Conservation (phyloP, 192 early-diverging fungal species). For the Phlyctochytrium bullatum region DNA sequence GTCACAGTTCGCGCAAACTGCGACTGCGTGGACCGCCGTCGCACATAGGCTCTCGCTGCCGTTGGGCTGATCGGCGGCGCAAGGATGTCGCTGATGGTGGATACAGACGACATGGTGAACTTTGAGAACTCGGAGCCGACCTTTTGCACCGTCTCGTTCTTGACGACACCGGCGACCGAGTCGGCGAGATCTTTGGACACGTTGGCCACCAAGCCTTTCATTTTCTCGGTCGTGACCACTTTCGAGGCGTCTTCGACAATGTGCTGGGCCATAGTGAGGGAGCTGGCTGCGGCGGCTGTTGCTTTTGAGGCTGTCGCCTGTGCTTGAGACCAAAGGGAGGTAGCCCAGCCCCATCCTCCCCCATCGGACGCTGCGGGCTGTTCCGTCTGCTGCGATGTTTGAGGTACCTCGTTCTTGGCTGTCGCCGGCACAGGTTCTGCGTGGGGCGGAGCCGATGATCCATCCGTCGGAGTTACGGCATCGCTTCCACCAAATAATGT, state of each 20-base stretch:
- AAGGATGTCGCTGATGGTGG: slow-evolving; percentile 39
- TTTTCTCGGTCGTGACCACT: slow-evolving; percentile 34
- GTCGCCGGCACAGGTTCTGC: no score
- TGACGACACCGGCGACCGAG: slow-evolving; percentile 20
- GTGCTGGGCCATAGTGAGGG: slow-evolving; percentile 32
- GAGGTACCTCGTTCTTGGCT: no score
- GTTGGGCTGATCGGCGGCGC: slow-evolving; percentile 36
- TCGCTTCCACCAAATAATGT: neutral
- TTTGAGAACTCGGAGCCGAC: slow-evolving; percentile 37
- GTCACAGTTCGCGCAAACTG: slow-evolving; percentile 29
- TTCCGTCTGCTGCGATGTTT: no score
- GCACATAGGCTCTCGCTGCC: neutral
- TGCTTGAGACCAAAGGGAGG: slow-evolving; percentile 23
- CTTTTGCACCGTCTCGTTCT: slow-evolving; percentile 40
- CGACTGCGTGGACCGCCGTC: neutral
- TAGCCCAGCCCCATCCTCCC: slow-evolving; percentile 15
- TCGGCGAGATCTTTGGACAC: slow-evolving; percentile 16
- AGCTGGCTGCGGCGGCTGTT: slow-evolving; percentile 30
- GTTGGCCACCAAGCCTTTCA: slow-evolving; percentile 35
- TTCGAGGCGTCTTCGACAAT: slow-evolving; percentile 46
- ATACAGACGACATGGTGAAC: slow-evolving; percentile 27
- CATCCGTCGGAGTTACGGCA: no score
- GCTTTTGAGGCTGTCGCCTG: slow-evolving; percentile 28
- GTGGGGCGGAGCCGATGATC: no score
- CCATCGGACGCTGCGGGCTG: no score